Base-by-base conservation (phyloP, 2,329 filamentous ascomycete species). In the Fusarium sp. region DNA sequence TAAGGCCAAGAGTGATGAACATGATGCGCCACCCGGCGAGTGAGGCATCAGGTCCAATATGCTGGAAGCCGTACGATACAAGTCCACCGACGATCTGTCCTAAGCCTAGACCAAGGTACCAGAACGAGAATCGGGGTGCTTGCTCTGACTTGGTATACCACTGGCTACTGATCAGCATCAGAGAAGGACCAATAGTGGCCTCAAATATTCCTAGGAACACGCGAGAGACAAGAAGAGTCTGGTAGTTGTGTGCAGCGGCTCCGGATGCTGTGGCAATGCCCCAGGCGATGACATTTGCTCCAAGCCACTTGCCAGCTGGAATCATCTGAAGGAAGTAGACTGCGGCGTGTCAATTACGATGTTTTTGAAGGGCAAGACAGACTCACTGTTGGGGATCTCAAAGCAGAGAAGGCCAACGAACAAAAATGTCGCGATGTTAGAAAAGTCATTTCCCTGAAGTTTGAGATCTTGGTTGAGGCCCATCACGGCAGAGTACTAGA, bases 21-120 rank as follows among this genome's bases (percentile, higher is more conserved):
- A 92, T 83, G 85, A 86, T 89, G 7, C 88, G 81, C 89, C 89
- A 93, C 6, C 89, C 89, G n/a, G 86, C 80, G 4, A 84, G 83
- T 2, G 81, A 76, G 4, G 89, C 78, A 2, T 86, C 88, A 5
- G 78, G 77, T 1, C 69, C 81, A 76, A 82, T 78, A 12, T 86
- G 82, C 71, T 88, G 86, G 73, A 87, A 88, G 40, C 77, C 86
- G 64, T 83, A 89, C 0, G 87, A 88, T 47, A 93, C 89, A 7
- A 88, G 85, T 2, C 86, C 87, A 3, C 86, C 85, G 21, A 90
- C 81, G n/a, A 89, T 86, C 75, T 89, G 87, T 7, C 86, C 86
- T 4, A 87, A 75, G 2, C 88, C 87, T 14, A 89, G 78, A 10
- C 87, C 86, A 32, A 83, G 80, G 71, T 88, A 89, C 87, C 87